Conservation (phyloP, 2,329 filamentous ascomycete species). For the Fusarium neocosmosporiellum region DNA sequence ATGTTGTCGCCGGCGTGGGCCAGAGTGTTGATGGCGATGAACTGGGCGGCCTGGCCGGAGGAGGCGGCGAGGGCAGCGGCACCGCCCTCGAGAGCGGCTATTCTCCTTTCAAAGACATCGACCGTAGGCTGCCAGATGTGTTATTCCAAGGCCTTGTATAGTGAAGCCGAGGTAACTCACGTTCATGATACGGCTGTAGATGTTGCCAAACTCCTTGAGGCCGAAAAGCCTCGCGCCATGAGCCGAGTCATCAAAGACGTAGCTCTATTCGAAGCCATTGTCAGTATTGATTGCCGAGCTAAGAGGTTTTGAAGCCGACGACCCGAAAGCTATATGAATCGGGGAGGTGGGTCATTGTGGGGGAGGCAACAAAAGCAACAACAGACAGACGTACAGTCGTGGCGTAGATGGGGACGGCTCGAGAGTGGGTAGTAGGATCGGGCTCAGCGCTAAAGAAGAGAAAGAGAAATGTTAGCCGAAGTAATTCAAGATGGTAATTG, state of each 20-base stretch:
- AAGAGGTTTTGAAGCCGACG: neutral
- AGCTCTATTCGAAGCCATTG: conserved; percentile 69
- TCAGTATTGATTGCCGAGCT: conserved; percentile 3
- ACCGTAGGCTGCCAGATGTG: conserved; percentile 78
- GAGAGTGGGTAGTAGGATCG: conserved; percentile 84
- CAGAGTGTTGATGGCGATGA: conserved; percentile 88
- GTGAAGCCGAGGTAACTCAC: conserved; percentile 58
- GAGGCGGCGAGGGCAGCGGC: conserved; percentile 85
- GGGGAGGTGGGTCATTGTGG: neutral
- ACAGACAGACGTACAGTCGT: conserved; percentile 68
- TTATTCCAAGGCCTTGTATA: neutral
- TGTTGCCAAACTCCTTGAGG: conserved; percentile 97
- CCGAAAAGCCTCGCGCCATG: conserved; percentile 95
- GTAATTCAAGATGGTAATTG: neutral
- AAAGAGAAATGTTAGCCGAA: conserved; percentile 14
- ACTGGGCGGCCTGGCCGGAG: conserved; percentile 91
- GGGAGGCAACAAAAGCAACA: neutral
- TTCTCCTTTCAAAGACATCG: conserved; percentile 95
- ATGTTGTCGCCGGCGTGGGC: conserved; percentile 93
- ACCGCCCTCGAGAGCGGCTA: conserved; percentile 95
- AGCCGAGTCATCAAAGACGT: conserved; percentile 93
- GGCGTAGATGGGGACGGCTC: conserved; percentile 96
- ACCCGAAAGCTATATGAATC: neutral
- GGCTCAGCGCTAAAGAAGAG: conserved; percentile 73
- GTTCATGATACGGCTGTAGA: conserved; percentile 97